Conservation (phyloP, 2,329 filamentous ascomycete genomes). For the Epichloe scottii region DNA sequence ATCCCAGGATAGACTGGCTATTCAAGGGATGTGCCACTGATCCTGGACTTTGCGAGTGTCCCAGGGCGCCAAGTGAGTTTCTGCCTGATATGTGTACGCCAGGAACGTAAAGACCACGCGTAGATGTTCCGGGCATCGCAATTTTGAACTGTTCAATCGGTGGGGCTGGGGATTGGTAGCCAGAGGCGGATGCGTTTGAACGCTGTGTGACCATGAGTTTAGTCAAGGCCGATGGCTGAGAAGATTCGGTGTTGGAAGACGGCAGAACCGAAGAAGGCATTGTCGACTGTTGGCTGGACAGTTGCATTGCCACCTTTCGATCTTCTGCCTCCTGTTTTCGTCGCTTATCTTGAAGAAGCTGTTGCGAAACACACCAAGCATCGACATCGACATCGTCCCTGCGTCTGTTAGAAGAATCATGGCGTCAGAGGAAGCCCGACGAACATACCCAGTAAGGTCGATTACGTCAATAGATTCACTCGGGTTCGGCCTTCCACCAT, state of each 20-base stretch:
- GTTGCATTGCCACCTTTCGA: slow-evolving; percentile 15
- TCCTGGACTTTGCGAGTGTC: background rate
- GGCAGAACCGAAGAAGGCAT: background rate
- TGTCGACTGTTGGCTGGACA: slow-evolving; percentile 13
- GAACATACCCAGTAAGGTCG: slow-evolving; percentile 29
- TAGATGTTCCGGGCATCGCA: background rate
- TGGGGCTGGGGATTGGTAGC: no score
- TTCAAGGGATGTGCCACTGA: background rate
- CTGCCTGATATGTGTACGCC: background rate
- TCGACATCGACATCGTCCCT: slow-evolving; percentile 22
- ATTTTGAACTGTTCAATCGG: slow-evolving; percentile 4
- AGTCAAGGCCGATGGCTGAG: slow-evolving; percentile 11
- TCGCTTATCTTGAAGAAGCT: slow-evolving; percentile 23
- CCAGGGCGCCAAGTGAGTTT: background rate
- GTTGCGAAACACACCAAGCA: slow-evolving; percentile 18
- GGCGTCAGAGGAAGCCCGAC: no score
- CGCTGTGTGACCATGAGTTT: no score
- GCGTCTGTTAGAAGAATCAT: background rate
- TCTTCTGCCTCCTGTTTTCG: slow-evolving; percentile 17
- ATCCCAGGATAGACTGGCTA: background rate
- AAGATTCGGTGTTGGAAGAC: background rate
- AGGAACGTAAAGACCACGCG: no score
- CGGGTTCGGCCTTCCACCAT: background rate
- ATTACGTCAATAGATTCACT: slow-evolving; percentile 19
- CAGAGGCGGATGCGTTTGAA: no score